Percentiles rank a stretch among this genome's conserved stretches.
These are phyloP conservation scores for Gentiana dahurica DNA, from an alignment of 257 asterid species.

Conservation along the genomic window DNA sequence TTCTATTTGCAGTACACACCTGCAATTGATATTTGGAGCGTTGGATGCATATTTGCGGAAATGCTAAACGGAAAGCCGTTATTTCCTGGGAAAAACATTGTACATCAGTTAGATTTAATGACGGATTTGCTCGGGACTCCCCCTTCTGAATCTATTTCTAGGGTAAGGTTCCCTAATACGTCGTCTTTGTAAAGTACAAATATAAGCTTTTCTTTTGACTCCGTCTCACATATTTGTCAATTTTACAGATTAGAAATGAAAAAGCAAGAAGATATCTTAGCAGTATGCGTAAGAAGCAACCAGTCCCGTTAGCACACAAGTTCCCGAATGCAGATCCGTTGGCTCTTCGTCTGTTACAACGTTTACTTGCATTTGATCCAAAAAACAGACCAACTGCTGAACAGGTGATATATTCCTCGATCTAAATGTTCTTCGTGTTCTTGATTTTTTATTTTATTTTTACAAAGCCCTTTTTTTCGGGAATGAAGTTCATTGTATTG, in stretches of 20 bases:
- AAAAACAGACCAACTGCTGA: constrained; percentile 92
- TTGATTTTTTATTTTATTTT: not conserved
- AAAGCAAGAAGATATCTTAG: constrained; percentile 95
- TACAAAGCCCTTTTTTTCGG: not conserved
- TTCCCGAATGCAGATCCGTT: constrained; percentile 68
- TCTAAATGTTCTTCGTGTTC: constrained; percentile 5
- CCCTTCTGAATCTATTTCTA: constrained; percentile 64
- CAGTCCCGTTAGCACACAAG: constrained; percentile 65
- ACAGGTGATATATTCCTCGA: constrained; percentile 38
- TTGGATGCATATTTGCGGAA: constrained; percentile 94
- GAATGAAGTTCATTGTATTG: constrained; percentile 7
- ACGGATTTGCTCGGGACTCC: constrained; percentile 88
- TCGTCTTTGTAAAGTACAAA: not conserved
- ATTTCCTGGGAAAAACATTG: constrained; percentile 84
- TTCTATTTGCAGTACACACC: constrained; percentile 71
- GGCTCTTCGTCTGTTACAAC: constrained; percentile 68
- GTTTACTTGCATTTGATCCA: constrained; percentile 86
- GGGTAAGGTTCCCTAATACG: constrained; percentile 35
- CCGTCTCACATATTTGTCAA: constrained; percentile 2
- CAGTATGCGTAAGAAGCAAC: constrained; percentile 75
- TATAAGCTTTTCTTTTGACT: too few relatives aligned
- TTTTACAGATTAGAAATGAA: constrained; percentile 90
- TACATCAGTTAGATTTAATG: constrained; percentile 78
- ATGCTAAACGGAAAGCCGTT: constrained; percentile 75
- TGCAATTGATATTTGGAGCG: constrained; percentile 90